Base-by-base conservation (phyloP, 129 eudicot species). In the Flaveria ramosissima region DNA sequence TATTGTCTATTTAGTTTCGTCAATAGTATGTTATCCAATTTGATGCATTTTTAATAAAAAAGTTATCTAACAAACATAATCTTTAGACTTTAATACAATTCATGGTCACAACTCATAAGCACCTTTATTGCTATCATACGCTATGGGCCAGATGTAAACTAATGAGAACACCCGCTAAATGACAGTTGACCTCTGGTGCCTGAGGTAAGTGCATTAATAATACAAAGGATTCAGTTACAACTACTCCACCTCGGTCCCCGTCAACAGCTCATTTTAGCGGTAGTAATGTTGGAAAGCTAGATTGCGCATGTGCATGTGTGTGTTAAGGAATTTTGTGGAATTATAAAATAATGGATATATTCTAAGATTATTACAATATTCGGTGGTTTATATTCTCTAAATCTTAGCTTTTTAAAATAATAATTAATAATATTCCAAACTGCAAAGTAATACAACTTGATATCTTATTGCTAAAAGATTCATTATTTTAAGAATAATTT, bases 181-280 rank as follows among this genome's bases (percentile, higher is more conserved):
- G 83, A 83, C 77, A 82, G 80, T 84, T 88, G 84, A 84, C 86
- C 81, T 79, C 48, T 39, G 60, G 63, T 63, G 57, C 71, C 36
- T 55, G 43, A 74, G 70, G 23, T 23, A 36, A 36, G 72, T 14
- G 82, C 82, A 46, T 76, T 77, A 73, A 72, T 63, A 78, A 88
- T 78, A 74, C 75, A 41, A 83, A 67, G 63, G 77, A 45, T 80
- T 83, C 80, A 73, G 92, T 88, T 92, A 68, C 92, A 90, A 86
- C 96, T 65, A 83, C 94, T 88, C 89, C 90, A 83, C 83, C 73
- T 81, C 77, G 69, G 76, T 73, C 80, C 73, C 64, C 59, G 39
- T 67, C 63, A 53, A 74, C 84, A 80, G 84, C 75, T 66, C 84
- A 80, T 67, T 27, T 43, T 80, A 80, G 84, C 74, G 15, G 13